Percentiles rank a stretch among this genome's conserved stretches.
Conservation (phyloP, 202 grass and related monocot species). For the Dendrocalamus latiflorus region DNA sequence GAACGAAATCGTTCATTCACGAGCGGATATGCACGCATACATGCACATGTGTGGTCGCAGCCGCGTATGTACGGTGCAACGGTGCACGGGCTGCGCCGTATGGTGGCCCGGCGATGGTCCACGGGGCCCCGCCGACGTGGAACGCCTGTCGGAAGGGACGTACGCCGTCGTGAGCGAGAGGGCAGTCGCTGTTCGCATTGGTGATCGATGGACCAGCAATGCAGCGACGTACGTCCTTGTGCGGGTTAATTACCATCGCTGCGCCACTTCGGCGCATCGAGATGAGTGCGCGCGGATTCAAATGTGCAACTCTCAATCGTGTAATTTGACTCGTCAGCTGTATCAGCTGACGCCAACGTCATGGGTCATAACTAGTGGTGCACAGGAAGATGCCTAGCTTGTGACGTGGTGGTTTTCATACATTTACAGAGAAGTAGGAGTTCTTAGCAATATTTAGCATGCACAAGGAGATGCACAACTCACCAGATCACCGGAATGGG, state of each 20-base stretch:
- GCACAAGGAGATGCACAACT: neutral
- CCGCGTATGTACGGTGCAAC: too few species aligned
- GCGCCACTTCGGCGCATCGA: neutral
- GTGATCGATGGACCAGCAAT: neutral
- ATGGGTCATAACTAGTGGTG: neutral
- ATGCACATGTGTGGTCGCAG: neutral
- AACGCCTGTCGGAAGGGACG: slow-evolving; percentile 16
- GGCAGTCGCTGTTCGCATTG: neutral
- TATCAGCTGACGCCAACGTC: neutral
- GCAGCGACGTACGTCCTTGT: neutral
- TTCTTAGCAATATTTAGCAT: too few species aligned
- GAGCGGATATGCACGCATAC: neutral
- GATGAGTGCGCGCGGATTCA: too few species aligned
- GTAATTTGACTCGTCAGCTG: neutral
- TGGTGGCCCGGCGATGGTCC: neutral
- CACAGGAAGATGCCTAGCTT: neutral
- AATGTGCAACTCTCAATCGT: neutral
- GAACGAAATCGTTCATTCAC: neutral
- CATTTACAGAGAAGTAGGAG: neutral
- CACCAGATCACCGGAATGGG: slow-evolving; percentile 2
- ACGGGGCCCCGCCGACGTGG: neutral
- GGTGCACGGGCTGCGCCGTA: neutral
- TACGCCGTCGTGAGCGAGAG: neutral
- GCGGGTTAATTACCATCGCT: neutral
- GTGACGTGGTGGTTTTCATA: neutral